Percentiles rank a stretch among this genome's conserved stretches.
Conservation (phyloP, 2,329 filamentous ascomycete genomes). For the Diaporthe velutina region DNA sequence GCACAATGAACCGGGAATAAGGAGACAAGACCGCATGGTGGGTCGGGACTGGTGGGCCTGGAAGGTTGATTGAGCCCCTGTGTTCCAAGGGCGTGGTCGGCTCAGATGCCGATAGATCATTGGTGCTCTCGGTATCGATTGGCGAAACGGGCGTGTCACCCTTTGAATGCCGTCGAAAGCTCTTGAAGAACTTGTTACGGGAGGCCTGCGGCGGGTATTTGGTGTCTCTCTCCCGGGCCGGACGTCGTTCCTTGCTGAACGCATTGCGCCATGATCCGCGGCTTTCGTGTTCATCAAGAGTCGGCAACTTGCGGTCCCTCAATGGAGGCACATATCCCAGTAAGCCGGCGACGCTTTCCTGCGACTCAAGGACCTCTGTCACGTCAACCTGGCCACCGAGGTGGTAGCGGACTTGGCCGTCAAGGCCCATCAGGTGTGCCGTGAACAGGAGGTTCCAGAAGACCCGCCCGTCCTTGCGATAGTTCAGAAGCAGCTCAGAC, state of each 20-base stretch:
- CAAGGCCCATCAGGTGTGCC: conserved; percentile 7
- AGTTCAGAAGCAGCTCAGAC: conserved; percentile 34
- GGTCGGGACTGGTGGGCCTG: background rate
- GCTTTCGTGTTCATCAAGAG: background rate
- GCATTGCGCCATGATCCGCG: conserved; percentile 13
- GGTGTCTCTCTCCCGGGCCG: background rate
- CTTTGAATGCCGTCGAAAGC: conserved; percentile 8
- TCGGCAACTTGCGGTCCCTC: background rate
- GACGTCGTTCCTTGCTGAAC: background rate
- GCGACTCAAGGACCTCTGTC: conserved; percentile 26
- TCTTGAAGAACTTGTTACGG: conserved; percentile 31
- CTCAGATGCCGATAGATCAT: conserved; percentile 9
- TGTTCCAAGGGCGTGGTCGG: conserved; percentile 25
- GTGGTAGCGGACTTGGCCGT: conserved; percentile 16
- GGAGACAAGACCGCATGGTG: conserved; percentile 29
- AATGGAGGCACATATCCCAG: conserved; percentile 7
- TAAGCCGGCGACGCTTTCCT: conserved; percentile 19
- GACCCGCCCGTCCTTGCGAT: conserved; percentile 15
- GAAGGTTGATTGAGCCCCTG: background rate
- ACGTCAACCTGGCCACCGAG: conserved; percentile 36
- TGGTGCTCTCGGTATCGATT: background rate
- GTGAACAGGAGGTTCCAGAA: conserved; percentile 37
- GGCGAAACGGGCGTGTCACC: background rate
- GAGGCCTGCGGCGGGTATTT: conserved; percentile 35
- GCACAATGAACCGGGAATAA: conserved; percentile 32